phyloP scores from a whole-genome alignment of 2,329 filamentous ascomycete species.

The Zalaria obscura region DNA sequence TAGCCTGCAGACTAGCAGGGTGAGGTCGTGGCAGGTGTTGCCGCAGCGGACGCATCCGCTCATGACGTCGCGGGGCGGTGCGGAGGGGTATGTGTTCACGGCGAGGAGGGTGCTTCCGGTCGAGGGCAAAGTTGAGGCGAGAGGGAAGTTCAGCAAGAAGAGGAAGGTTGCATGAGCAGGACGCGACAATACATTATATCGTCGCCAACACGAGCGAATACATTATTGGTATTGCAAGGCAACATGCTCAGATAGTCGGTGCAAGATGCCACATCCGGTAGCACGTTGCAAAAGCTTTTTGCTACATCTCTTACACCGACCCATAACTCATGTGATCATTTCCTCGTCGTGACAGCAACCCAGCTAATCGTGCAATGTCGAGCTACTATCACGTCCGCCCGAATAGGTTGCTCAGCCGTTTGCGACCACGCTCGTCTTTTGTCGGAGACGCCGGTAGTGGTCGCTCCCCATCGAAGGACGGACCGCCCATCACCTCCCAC shows the following conservation, averaged over 20 bases:
- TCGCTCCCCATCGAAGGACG: background rate
- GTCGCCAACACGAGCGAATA: too few relatives aligned
- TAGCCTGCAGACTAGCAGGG: slow-evolving; percentile 65
- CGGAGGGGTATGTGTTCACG: slow-evolving; percentile 83
- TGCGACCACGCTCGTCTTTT: background rate
- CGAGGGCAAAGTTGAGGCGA: slow-evolving; percentile 8
- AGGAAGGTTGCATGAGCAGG: slow-evolving; percentile 4
- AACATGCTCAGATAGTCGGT: too few relatives aligned
- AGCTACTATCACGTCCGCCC: too few relatives aligned
- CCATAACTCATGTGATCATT: too few relatives aligned
- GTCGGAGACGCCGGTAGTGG: background rate
- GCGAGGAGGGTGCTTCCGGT: slow-evolving; percentile 65
- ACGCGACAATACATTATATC: too few relatives aligned
- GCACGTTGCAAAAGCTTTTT: too few relatives aligned
- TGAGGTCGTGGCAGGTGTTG: slow-evolving; percentile 76
- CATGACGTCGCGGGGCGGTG: slow-evolving; percentile 79
- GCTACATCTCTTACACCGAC: too few relatives aligned
- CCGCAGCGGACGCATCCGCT: slow-evolving; percentile 84
- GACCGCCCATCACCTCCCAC: background rate
- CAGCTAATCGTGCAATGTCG: too few relatives aligned
- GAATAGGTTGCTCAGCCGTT: too few relatives aligned
- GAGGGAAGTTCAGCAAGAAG: slow-evolving; percentile 9
- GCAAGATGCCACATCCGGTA: too few relatives aligned
- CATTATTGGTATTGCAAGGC: too few relatives aligned
- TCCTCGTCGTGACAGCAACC: too few relatives aligned